phyloP scores from a whole-genome alignment of 1,284 basidiomycete species.

The Phellinidium pouzarii region DNA sequence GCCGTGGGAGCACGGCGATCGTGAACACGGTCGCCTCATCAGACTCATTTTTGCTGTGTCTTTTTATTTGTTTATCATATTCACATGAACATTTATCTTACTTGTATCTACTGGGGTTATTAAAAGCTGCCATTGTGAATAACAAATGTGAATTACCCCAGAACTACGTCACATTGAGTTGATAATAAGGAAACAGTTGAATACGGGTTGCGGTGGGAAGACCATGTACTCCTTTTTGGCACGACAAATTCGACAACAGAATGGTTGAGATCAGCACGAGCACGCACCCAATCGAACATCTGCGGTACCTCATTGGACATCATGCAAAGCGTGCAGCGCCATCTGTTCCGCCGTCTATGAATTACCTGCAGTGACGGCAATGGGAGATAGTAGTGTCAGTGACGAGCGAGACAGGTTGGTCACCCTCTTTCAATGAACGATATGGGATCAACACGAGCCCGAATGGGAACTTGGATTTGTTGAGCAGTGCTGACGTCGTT shows the following conservation, averaged over 20 bases:
- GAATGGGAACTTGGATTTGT: constrained; percentile 91
- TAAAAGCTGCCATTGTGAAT: no score
- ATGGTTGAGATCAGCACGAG: constrained; percentile 89
- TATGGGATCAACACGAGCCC: constrained; percentile 91
- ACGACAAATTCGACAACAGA: constrained; percentile 95
- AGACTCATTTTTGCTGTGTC: no score
- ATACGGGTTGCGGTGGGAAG: constrained; percentile 94
- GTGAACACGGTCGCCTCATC: no score
- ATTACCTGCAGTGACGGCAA: constrained; percentile 93
- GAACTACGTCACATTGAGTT: no score
- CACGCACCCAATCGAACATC: constrained; percentile 99
- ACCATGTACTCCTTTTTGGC: constrained; percentile 99
- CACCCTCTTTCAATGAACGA: constrained; percentile 71
- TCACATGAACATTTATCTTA: no score
- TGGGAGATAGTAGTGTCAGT: constrained; percentile 95
- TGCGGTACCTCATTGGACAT: constrained; percentile 99
- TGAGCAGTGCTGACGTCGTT: constrained; percentile 84
- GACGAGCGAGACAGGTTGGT: constrained; percentile 80
- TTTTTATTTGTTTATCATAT: no score
- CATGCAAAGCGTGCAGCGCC: constrained; percentile 99
- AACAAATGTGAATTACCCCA: no score
- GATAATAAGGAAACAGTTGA: constrained; percentile 97
- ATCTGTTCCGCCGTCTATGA: constrained; percentile 97
- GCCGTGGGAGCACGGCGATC: no score
- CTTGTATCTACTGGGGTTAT: no score